Evolutionary conservation across 2,329 filamentous ascomycete species (phyloP).

Genomic region (Sclerotinia glacialis): DNA sequence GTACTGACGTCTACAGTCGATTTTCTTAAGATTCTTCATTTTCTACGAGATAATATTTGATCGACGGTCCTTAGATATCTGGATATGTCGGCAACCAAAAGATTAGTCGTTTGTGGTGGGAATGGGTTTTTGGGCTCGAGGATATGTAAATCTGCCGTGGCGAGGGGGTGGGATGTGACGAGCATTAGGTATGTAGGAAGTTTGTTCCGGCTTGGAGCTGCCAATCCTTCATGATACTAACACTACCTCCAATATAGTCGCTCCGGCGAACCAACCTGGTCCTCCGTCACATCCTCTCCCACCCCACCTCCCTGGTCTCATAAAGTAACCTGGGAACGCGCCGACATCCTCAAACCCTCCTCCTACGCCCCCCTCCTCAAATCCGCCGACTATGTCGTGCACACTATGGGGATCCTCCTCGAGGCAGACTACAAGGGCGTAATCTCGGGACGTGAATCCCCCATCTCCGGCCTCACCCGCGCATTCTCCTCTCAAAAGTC

Average conservation of each 20-base stretch:
- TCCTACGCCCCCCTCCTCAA: slow-evolving; percentile 76
- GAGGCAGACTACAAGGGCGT: slow-evolving; percentile 98
- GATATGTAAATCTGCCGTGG: slow-evolving; percentile 86
- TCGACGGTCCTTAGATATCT: no score
- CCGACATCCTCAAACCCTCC: slow-evolving; percentile 67
- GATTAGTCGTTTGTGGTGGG: slow-evolving; percentile 86
- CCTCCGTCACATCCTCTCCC: slow-evolving; percentile 64
- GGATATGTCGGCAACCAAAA: slow-evolving; percentile 52
- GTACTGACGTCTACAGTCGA: slow-evolving; percentile 13
- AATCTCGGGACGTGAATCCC: slow-evolving; percentile 76
- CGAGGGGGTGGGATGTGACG: slow-evolving; percentile 85
- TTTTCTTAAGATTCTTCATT: no score
- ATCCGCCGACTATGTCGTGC: slow-evolving; percentile 80
- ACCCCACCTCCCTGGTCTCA: slow-evolving; percentile 76
- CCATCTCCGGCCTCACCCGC: slow-evolving; percentile 72
- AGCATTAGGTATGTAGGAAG: slow-evolving; percentile 71
- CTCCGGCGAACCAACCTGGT: slow-evolving; percentile 86
- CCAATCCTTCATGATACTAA: neutral
- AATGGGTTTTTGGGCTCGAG: slow-evolving; percentile 86
- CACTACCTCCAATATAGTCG: slow-evolving; percentile 56
- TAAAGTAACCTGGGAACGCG: slow-evolving; percentile 82
- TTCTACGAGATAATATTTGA: no score
- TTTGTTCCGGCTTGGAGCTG: neutral
- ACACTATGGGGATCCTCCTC: slow-evolving; percentile 92
- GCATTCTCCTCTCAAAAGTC: slow-evolving; percentile 69